Percentiles rank a stretch among this genome's conserved stretches.
Conservation (phyloP, 148 eudicot species). For the Rhododendron ferrugineum region DNA sequence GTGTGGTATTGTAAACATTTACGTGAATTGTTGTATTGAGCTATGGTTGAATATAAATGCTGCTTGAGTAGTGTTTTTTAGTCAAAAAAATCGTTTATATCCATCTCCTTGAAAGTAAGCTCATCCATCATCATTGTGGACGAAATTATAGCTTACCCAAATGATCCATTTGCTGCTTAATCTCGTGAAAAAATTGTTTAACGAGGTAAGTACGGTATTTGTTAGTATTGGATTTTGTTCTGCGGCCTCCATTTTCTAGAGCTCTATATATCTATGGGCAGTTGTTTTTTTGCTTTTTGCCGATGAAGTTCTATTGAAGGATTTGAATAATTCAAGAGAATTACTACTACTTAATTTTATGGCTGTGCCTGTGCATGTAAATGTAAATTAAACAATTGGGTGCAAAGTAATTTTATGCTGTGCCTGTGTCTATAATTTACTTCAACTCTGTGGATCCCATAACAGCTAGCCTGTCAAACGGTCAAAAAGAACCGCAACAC, state of each 20-base stretch:
- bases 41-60: too few relatives aligned
- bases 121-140: neutral
- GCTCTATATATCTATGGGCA: neutral
- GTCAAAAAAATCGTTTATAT: neutral
- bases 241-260: neutral
- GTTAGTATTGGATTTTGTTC: neutral
- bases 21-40: too few relatives aligned
- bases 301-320: neutral
- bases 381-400: too few relatives aligned
- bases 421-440: neutral
- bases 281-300: neutral
- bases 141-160: neutral
- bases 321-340: neutral
- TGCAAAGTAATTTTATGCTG: too few relatives aligned
- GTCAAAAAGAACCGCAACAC: conserved; percentile 5
- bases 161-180: neutral
- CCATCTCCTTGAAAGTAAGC: neutral
- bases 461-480: conserved; percentile 1
- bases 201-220: neutral
- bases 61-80: neutral
- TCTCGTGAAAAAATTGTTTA: neutral
- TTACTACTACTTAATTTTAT: too few relatives aligned
- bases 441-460: neutral
- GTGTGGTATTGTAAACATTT: too few relatives aligned
- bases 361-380: too few relatives aligned